These are phyloP conservation scores for Volvox reticuliferus DNA, from an alignment of 139 green algal genomes.

Conservation along the genomic window DNA sequence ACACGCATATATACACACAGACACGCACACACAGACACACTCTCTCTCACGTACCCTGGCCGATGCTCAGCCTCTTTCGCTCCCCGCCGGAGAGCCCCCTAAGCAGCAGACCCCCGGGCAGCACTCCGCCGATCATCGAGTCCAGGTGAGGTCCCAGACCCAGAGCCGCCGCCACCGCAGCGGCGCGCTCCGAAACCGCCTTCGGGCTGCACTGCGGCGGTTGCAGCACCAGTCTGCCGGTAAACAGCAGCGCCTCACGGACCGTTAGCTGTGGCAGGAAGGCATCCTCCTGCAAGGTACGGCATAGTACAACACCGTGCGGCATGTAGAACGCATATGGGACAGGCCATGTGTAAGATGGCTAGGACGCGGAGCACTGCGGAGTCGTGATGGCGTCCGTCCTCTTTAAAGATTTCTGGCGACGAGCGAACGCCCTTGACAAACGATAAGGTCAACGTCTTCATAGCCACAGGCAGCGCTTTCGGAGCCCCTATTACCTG, in stretches of 20 bases:
- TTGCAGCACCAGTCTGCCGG: slow-evolving; percentile 47
- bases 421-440: too few species aligned
- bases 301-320: not conserved
- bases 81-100: slow-evolving; percentile 73
- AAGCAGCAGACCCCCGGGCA: slow-evolving; percentile 70
- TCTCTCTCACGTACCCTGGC: slow-evolving; percentile 43
- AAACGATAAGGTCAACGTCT: too few species aligned
- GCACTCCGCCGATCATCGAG: slow-evolving; percentile 65
- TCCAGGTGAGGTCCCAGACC: slow-evolving; percentile 38
- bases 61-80: slow-evolving; percentile 67
- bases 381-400: too few species aligned
- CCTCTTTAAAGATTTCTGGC: too few species aligned
- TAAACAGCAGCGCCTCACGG: slow-evolving; percentile 43
- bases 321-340: too few species aligned
- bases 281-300: slow-evolving; percentile 63
- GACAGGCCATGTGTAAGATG: too few species aligned
- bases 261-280: slow-evolving; percentile 72
- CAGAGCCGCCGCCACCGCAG: slow-evolving; percentile 47
- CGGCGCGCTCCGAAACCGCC: slow-evolving; percentile 4
- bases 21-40: not conserved
- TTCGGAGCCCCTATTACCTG: slow-evolving; percentile 51
- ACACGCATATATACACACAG: not conserved
- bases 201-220: not conserved
- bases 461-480: too few species aligned
- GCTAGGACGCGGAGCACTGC: too few species aligned